phyloP scores from a whole-genome alignment of 257 asterid species.

The Capsicum chinense region DNA sequence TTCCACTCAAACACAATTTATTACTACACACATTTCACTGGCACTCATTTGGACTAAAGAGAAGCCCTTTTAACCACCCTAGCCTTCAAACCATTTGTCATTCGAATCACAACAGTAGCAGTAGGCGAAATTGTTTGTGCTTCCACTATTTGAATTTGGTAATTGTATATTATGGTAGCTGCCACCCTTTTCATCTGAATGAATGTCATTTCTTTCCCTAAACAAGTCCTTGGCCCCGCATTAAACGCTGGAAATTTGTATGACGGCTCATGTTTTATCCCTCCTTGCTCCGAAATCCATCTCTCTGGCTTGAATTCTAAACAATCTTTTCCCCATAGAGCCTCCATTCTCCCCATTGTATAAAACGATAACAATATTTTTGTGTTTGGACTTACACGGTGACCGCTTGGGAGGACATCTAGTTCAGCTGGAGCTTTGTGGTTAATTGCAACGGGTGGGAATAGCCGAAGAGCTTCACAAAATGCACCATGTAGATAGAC shows the following conservation, averaged over 20 bases:
- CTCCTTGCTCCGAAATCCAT: constrained; percentile 17
- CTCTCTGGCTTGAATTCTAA: constrained; percentile 27
- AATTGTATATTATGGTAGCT: background rate
- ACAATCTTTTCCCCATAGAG: constrained; percentile 13
- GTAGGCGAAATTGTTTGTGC: background rate
- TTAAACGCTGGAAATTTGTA: constrained; percentile 25
- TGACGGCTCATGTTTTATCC: constrained; percentile 5
- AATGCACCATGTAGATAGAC: constrained; percentile 23
- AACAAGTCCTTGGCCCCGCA: constrained; percentile 27
- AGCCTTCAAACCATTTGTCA: constrained; percentile 21
- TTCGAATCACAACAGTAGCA: constrained; percentile 20
- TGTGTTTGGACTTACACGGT: background rate
- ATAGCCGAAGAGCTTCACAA: constrained; percentile 26
- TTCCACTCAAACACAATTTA: background rate
- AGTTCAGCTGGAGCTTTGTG: constrained; percentile 17
- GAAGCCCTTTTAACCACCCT: background rate
- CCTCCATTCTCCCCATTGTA: constrained; percentile 27
- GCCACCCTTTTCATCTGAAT: constrained; percentile 28
- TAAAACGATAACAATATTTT: constrained; percentile 10
- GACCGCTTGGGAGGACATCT: constrained; percentile 26
- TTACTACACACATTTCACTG: background rate
- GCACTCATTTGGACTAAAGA: background rate
- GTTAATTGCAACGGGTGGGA: constrained; percentile 20
- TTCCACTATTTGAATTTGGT: background rate
- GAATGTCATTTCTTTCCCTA: constrained; percentile 30